Percentiles rank a stretch among this genome's conserved stretches.
These are phyloP conservation scores for Auriscalpium microsporum DNA, from an alignment of 768 basidiomycete genomes.

Conservation along the genomic window DNA sequence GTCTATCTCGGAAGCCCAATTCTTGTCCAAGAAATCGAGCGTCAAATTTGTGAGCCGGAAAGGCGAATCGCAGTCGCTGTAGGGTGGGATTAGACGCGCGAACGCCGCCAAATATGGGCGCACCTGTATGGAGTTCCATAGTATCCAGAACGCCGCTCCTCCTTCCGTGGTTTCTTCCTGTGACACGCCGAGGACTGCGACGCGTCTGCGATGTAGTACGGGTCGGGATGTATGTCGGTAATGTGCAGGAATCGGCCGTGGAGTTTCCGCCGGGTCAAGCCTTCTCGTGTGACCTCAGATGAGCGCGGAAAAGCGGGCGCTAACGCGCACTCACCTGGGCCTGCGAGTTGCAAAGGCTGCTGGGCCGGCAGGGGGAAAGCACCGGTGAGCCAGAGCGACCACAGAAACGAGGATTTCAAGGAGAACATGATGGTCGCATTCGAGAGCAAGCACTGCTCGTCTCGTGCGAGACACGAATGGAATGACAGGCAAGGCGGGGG, in stretches of 20 bases:
- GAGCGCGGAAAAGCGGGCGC: not conserved
- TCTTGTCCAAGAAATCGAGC: conserved; percentile 66
- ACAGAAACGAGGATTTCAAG: not conserved
- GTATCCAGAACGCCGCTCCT: conserved; percentile 42
- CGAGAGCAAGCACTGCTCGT: not conserved
- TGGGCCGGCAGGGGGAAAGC: conserved; percentile 4
- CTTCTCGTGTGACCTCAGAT: not conserved
- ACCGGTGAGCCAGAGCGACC: not conserved
- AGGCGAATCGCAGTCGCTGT: conserved; percentile 76
- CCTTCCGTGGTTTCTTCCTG: conserved; percentile 45
- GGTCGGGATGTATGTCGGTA: conserved; percentile 81
- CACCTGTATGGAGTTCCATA: conserved; percentile 70
- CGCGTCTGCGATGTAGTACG: conserved; percentile 45
- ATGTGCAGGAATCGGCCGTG: conserved; percentile 74
- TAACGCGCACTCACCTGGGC: not conserved
- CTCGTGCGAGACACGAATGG: no score
- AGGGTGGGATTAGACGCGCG: not conserved
- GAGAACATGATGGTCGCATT: conserved; percentile 4
- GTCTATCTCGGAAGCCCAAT: conserved; percentile 80
- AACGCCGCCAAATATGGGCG: conserved; percentile 3
- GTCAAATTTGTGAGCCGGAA: conserved; percentile 72
- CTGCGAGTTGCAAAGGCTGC: not conserved
- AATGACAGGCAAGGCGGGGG: no score
- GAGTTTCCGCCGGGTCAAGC: conserved; percentile 31
- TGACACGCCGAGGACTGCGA: conserved; percentile 62